Base-by-base conservation (phyloP, 2,329 filamentous ascomycete genomes). In the Talaromyces sp. region DNA sequence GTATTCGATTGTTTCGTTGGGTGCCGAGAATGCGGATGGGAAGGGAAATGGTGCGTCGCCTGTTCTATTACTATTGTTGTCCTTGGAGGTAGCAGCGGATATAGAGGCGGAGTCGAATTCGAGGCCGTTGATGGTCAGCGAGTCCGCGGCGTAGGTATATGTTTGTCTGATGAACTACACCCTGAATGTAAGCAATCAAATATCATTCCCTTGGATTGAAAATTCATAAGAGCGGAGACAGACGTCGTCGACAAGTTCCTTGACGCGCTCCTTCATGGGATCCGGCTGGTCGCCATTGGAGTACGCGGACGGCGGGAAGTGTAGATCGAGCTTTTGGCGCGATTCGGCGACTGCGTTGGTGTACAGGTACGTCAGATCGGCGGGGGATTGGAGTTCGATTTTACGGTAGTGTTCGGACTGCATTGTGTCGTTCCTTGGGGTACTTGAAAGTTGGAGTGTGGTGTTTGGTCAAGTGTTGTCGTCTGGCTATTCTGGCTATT, bases 351-450 rank as follows among this genome's bases (percentile, higher is more conserved):
- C 69, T 31, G 81, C 77, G 71, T 83, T 83, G 67, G 74, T 71
- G 67, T 81, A 79, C 57, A 83, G 80, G 66, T 82, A 83, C 62
- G 77, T 79, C 60, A 83, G 78, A 73, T 83, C 81, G 66, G 77
- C 76, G 63, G 81, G 74, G 52, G 81, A 80, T 71, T 83, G 81
- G n/a, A 83, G 78, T 66, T 83, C 81, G 71, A 83, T 78, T 70
- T 82, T 83, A 69, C 81, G 80, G 69, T 83, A 77, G 70, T 81
- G 78, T 33, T 59, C 56, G 25, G 56, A 59, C 25, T 56, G 52
- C 52, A 56, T 56, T 37, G 11, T 41, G 47, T n/a, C n/a, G n/a
- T n/a, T 22, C 10, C 22, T 47, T n/a, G 17, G 15, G 19, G 8
- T 22, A 19, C 19, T 22, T 9, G n/a, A 13, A 37, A 11, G n/a